phyloP scores from a whole-genome alignment of 768 basidiomycete species.

The Hygrophorus pudorinus region DNA sequence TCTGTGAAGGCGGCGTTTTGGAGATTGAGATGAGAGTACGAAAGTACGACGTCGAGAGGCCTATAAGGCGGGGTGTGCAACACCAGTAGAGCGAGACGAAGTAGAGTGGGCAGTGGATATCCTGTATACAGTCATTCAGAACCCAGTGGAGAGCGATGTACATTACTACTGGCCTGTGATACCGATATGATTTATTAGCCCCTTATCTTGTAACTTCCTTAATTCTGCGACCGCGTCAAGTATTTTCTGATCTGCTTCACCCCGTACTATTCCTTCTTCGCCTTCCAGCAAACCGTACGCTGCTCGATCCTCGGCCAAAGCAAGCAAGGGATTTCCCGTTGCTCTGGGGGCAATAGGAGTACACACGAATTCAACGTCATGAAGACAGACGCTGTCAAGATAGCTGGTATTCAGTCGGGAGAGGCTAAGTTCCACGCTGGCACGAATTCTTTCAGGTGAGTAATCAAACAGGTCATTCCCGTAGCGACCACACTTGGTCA shows the following conservation, averaged over 20 bases:
- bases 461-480: constrained; percentile 61
- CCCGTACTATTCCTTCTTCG: constrained; percentile 45
- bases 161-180: constrained; percentile 50
- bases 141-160: background rate
- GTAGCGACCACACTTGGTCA: constrained; percentile 83
- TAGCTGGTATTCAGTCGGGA: constrained; percentile 64
- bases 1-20: constrained; percentile 55
- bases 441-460: constrained; percentile 50
- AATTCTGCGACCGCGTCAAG: constrained; percentile 61
- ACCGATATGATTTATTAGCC: constrained; percentile 63
- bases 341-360: constrained; percentile 36
- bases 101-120: constrained; percentile 72
- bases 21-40: constrained; percentile 73
- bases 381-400: constrained; percentile 72
- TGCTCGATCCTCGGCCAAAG: constrained; percentile 40
- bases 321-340: constrained; percentile 46
- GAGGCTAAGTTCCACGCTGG: constrained; percentile 57
- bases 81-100: constrained; percentile 72
- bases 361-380: constrained; percentile 76
- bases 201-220: constrained; percentile 59
- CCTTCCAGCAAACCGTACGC: constrained; percentile 59
- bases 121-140: constrained; percentile 31
- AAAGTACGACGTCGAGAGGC: constrained; percentile 70
- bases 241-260: constrained; percentile 63
- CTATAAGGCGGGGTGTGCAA: constrained; percentile 53